phyloP scores from a whole-genome alignment of 2,329 filamentous ascomycete species.

The Hymenoscyphus fraxineus region DNA sequence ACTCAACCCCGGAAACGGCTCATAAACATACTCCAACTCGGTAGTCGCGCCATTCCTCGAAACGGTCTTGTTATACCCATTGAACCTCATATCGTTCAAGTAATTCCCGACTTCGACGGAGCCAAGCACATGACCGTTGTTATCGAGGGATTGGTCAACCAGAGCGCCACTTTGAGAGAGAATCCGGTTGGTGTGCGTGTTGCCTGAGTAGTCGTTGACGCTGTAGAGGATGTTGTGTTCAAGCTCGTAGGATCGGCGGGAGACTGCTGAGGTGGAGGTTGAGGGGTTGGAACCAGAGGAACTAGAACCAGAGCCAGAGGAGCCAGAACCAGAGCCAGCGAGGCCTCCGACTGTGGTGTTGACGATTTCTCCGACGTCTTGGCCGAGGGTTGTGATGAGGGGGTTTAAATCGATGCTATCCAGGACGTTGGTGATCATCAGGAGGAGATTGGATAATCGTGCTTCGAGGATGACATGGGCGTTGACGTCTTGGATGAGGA shows the following conservation, averaged over 20 bases:
- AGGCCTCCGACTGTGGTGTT: conserved; percentile 37
- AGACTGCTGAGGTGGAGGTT: conserved; percentile 22
- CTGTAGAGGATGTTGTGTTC: conserved; percentile 57
- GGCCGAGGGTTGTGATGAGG: conserved; percentile 52
- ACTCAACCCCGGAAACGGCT: conserved; percentile 46
- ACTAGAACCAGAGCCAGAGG: too few relatives aligned
- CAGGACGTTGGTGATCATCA: conserved; percentile 57
- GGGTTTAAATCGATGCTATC: conserved; percentile 58
- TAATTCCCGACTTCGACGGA: conserved; percentile 47
- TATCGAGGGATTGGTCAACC: conserved; percentile 51
- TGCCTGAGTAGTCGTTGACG: conserved; percentile 55
- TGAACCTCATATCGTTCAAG: conserved; percentile 50
- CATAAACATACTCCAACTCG: conserved; percentile 52
- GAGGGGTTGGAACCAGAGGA: not conserved
- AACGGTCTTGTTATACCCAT: conserved; percentile 48
- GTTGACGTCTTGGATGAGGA: conserved; percentile 55
- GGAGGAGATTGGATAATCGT: conserved; percentile 54
- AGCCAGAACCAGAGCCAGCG: conserved; percentile 7
- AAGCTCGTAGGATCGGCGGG: conserved; percentile 43
- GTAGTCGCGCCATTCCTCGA: conserved; percentile 43
- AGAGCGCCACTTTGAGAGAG: conserved; percentile 53
- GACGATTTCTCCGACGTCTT: conserved; percentile 46
- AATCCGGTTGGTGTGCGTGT: conserved; percentile 53
- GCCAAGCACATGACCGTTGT: conserved; percentile 45
- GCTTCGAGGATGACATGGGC: conserved; percentile 58